phyloP scores from a whole-genome alignment of 2,329 filamentous ascomycete genomes.

The Hypoxylon sp. region DNA sequence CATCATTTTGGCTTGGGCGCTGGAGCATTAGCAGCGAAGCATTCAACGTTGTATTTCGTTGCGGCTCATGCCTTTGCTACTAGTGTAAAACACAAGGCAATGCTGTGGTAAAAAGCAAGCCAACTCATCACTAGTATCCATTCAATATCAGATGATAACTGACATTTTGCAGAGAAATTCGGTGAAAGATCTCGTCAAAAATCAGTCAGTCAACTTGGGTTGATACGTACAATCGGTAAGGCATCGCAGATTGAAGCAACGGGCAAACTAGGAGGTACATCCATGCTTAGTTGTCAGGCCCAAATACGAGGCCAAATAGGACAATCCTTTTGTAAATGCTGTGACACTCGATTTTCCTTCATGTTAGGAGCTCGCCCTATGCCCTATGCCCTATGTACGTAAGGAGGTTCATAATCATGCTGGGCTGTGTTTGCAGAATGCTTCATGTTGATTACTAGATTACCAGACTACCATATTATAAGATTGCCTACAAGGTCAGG shows the following conservation, averaged over 20 bases:
- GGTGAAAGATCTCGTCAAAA: constrained; percentile 36
- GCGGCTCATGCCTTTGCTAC: constrained; percentile 35
- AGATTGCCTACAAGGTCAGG: background rate
- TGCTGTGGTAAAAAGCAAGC: constrained; percentile 39
- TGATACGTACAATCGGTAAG: constrained; percentile 25
- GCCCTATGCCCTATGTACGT: constrained; percentile 8
- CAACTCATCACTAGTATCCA: constrained; percentile 42
- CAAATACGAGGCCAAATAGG: constrained; percentile 42
- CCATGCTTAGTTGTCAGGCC: constrained; percentile 39
- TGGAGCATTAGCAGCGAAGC: constrained; percentile 20
- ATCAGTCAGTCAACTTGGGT: constrained; percentile 10
- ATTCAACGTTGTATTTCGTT: constrained; percentile 21
- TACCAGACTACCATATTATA: constrained; percentile 8
- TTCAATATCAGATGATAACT: constrained; percentile 36
- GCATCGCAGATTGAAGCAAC: constrained; percentile 26
- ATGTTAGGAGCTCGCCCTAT: constrained; percentile 20
- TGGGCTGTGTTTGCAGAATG: constrained; percentile 12
- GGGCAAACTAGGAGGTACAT: constrained; percentile 34
- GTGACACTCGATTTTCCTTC: constrained; percentile 25
- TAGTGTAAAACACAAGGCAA: constrained; percentile 24
- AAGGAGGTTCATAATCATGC: constrained; percentile 2
- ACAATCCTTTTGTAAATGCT: constrained; percentile 18
- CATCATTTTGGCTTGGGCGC: constrained; percentile 41
- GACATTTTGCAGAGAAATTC: constrained; percentile 30
- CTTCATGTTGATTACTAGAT: constrained; percentile 22